phyloP scores from a whole-genome alignment of 2,329 filamentous ascomycete genomes.

The Leptodontidium sp. region DNA sequence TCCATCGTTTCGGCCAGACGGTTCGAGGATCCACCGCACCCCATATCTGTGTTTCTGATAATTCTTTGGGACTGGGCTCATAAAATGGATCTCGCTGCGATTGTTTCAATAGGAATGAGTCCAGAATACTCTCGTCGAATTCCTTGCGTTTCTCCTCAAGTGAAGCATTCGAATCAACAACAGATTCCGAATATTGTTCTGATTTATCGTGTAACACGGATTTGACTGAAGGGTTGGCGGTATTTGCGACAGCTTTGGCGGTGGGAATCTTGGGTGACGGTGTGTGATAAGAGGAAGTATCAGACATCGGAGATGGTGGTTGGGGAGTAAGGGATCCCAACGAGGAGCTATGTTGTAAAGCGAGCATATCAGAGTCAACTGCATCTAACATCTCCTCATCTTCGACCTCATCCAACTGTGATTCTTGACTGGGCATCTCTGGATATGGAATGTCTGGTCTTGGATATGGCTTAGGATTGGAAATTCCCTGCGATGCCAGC shows the following conservation, averaged over 20 bases:
- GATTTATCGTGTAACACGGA: neutral
- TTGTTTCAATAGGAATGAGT: constrained; percentile 27
- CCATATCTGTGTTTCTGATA: constrained; percentile 49
- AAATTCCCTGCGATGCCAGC: too few species aligned
- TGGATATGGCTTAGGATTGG: too few species aligned
- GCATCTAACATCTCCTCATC: neutral
- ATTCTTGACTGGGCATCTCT: constrained; percentile 4
- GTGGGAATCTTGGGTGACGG: neutral
- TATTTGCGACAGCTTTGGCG: neutral
- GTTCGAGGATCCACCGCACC: constrained; percentile 59
- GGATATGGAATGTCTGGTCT: neutral
- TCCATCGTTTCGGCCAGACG: constrained; percentile 55
- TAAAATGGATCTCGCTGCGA: constrained; percentile 9
- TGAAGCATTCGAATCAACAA: neutral
- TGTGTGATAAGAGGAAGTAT: neutral
- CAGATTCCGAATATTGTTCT: neutral
- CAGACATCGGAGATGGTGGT: constrained; percentile 6
- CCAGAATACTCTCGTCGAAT: constrained; percentile 24
- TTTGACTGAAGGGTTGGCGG: neutral
- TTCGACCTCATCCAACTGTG: neutral
- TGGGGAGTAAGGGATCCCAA: neutral
- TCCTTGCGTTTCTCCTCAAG: neutral
- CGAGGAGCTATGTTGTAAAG: neutral
- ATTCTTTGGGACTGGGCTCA: constrained; percentile 19
- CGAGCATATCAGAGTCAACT: neutral